These are phyloP conservation scores for Beauveria bassiana DNA, from an alignment of 2,329 filamentous ascomycete species.

Conservation along the genomic window DNA sequence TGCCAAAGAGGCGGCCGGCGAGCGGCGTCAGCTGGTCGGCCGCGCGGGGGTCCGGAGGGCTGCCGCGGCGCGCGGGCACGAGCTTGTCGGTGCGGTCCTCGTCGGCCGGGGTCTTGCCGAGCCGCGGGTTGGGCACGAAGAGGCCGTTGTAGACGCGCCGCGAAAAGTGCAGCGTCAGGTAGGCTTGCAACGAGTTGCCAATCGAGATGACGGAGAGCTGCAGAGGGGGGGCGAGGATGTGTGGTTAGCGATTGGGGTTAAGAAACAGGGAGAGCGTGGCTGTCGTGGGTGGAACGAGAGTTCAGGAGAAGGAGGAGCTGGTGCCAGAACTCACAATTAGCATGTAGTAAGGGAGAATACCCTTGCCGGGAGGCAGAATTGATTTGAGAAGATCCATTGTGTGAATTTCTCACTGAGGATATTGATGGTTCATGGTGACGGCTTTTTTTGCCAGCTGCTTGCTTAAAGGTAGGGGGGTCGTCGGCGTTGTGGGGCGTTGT, in stretches of 20 bases:
- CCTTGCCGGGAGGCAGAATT: slow-evolving; percentile 42
- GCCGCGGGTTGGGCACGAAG: slow-evolving; percentile 44
- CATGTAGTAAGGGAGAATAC: slow-evolving; percentile 52
- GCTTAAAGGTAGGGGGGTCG: too few species aligned
- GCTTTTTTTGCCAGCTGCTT: background rate
- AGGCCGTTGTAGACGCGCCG: slow-evolving; percentile 75
- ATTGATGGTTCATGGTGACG: background rate
- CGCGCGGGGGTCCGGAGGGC: slow-evolving; percentile 34
- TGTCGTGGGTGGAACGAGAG: background rate
- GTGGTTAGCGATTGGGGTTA: background rate
- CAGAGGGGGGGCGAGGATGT: slow-evolving; percentile 7
- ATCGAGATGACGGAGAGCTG: slow-evolving; percentile 78
- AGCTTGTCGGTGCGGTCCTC: slow-evolving; percentile 11
- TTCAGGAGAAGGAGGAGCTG: too few species aligned
- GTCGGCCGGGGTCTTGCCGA: slow-evolving; percentile 30
- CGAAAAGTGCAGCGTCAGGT: slow-evolving; percentile 71
- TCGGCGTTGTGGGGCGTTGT: too few species aligned
- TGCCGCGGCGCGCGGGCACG: slow-evolving; percentile 4
- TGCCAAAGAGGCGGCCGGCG: slow-evolving; percentile 73
- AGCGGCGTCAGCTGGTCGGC: slow-evolving; percentile 64
- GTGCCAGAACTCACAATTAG: slow-evolving; percentile 36
- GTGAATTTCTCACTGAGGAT: background rate
- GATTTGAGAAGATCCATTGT: slow-evolving; percentile 38
- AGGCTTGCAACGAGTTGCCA: slow-evolving; percentile 79
- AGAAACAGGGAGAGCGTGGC: background rate